Evolutionary conservation across 257 asterid species (phyloP).

Genomic region (Jacaranda copaia): DNA sequence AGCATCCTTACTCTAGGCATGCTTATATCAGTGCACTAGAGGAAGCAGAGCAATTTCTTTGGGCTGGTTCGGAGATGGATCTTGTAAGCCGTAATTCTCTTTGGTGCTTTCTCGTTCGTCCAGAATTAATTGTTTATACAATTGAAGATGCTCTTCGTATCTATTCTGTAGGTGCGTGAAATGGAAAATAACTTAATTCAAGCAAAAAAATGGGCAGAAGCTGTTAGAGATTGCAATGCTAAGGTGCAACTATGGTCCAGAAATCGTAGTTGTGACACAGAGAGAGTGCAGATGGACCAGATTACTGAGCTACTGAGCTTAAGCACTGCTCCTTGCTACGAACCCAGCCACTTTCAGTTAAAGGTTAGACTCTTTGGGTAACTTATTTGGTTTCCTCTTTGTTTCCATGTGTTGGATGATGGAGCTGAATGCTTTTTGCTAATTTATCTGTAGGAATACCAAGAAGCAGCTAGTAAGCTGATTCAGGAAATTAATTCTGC

Average conservation of each 20-base stretch:
- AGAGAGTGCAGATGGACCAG: slow-evolving; percentile 63
- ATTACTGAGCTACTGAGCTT: slow-evolving; percentile 65
- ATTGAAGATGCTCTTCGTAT: slow-evolving; percentile 37
- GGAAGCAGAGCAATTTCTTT: slow-evolving; percentile 88
- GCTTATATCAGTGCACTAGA: slow-evolving; percentile 68
- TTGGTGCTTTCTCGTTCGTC: slow-evolving; percentile 19
- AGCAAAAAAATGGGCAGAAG: slow-evolving; percentile 79
- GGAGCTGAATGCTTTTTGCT: slow-evolving; percentile 36
- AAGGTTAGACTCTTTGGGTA: slow-evolving; percentile 58
- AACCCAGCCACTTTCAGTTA: slow-evolving; percentile 60
- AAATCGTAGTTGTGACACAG: slow-evolving; percentile 41
- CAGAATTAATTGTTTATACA: slow-evolving; percentile 14
- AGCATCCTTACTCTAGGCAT: slow-evolving; percentile 65
- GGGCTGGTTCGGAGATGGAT: slow-evolving; percentile 98
- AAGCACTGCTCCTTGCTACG: slow-evolving; percentile 63
- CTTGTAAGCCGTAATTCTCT: slow-evolving; percentile 57
- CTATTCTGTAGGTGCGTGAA: slow-evolving; percentile 70
- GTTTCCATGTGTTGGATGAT: slow-evolving; percentile 30
- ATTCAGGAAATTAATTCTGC: slow-evolving; percentile 72
- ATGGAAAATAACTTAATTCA: slow-evolving; percentile 63
- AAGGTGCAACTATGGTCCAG: slow-evolving; percentile 68
- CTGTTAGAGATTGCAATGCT: slow-evolving; percentile 62
- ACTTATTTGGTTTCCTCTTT: slow-evolving; percentile 10
- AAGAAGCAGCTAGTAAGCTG: slow-evolving; percentile 64
- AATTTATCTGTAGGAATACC: slow-evolving; percentile 59